phyloP scores from a whole-genome alignment of 306 rosid species.

The Prunus persica region DNA sequence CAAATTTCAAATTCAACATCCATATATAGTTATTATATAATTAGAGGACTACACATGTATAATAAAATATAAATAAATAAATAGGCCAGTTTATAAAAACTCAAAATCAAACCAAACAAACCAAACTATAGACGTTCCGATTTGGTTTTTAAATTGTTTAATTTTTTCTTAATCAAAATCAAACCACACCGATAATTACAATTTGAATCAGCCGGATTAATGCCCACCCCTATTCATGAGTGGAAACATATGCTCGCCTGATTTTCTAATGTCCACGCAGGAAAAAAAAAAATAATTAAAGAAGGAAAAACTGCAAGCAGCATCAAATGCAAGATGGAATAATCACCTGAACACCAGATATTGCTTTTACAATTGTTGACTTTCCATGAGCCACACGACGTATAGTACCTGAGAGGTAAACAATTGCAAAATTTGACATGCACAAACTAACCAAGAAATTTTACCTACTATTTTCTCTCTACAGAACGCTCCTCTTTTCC shows the following conservation, averaged over 20 bases:
- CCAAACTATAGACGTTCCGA: too few relatives aligned
- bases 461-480: background rate
- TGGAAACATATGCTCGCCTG: background rate
- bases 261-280: background rate
- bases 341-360: slow-evolving; percentile 91
- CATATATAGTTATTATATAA: too few relatives aligned
- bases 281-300: background rate
- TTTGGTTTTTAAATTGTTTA: too few relatives aligned
- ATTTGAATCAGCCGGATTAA: too few relatives aligned
- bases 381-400: slow-evolving; percentile 99
- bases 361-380: slow-evolving; percentile 92
- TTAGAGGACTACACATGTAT: too few relatives aligned
- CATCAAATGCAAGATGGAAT: background rate
- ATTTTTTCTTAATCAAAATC: too few relatives aligned
- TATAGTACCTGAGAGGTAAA: slow-evolving; percentile 62
- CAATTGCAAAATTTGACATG: background rate
- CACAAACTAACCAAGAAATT: background rate
- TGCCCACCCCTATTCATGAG: background rate
- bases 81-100: too few relatives aligned
- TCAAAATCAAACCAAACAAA: too few relatives aligned
- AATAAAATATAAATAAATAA: too few relatives aligned
- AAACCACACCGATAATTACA: too few relatives aligned
- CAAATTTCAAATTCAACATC: too few relatives aligned
- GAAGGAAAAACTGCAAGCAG: background rate
- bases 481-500: too few relatives aligned